Evolutionary conservation across 306 rosid genomes (phyloP).

Genomic region (Quercus ilex): DNA sequence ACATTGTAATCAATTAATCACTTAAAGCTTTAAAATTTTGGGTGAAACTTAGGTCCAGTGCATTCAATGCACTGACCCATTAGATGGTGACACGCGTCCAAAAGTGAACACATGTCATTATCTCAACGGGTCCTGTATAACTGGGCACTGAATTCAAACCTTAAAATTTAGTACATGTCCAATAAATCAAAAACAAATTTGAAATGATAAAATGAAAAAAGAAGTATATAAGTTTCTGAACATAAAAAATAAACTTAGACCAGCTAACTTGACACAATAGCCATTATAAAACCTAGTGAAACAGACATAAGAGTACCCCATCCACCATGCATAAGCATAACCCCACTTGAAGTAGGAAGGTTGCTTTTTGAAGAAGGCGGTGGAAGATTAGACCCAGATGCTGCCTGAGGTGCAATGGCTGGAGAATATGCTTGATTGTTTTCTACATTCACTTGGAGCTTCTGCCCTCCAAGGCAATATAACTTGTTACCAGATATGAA

Average conservation of each 20-base stretch:
- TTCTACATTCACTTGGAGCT: constrained; percentile 52
- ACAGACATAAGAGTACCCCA: background rate
- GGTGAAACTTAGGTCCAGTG: no score
- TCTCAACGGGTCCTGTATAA: no score
- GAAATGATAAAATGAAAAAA: no score
- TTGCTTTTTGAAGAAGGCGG: constrained; percentile 48
- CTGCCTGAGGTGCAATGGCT: constrained; percentile 36
- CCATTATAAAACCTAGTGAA: constrained; percentile 1
- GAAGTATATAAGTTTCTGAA: background rate
- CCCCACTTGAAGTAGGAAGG: constrained; percentile 38
- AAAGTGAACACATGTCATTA: no score
- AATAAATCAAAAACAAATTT: background rate
- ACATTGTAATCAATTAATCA: no score
- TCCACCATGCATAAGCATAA: constrained; percentile 1
- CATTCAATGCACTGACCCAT: no score
- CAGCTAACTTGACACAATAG: background rate
- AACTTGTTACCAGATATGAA: constrained; percentile 69
- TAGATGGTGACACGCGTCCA: no score
- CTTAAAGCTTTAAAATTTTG: no score
- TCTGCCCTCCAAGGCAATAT: constrained; percentile 88
- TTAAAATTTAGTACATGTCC: no score
- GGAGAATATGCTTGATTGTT: constrained; percentile 38
- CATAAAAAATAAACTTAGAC: background rate
- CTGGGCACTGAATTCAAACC: no score
- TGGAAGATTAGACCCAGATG: constrained; percentile 22